Evolutionary conservation across 2,329 filamentous ascomycete genomes (phyloP), one percentile per base, ranked within the genome.

Genomic region (Alternaria sp.): DNA sequence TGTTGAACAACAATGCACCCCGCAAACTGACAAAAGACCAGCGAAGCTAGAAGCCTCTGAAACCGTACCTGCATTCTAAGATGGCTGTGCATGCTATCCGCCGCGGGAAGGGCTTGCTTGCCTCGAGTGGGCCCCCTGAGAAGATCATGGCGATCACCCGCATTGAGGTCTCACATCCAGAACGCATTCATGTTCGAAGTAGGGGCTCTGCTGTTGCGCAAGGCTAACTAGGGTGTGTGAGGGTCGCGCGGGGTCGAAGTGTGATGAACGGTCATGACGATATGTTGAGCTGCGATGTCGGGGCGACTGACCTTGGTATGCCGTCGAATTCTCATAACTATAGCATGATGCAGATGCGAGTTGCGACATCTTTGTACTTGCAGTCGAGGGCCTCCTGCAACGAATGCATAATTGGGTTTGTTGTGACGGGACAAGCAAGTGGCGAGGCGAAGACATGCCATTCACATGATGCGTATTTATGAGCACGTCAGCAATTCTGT

Each of bases 1-100:
- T 52, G 49, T 52, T 52, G 49, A 52, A 17, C 49, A 52, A 23
- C 49, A 52, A 52, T 36, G 49, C 49, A 40, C 30, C 49, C 49
- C 49, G 30, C 49, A 52, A 40, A 23, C 30, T 52, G 36, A 32
- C 30, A 21, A 30, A 11, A 52, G 36, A 21, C 23, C 13, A 15
- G 19, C 19, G 36, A n/a, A 40, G 28, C 30, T 40, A 52, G 49
- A 36, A n/a, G 49, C n/a, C 28, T 25, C n/a, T 52, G 49, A 52
- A 52, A 52, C 30, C 30, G 49, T 52, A 52, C 49, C 49, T 52
- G 19, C 28, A 36, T 52, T 6, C n/a, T 6, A 23, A 36, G 13
- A 11, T 52, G 49, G 23, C 13, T 25, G 25, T 52, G 49, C 49
- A 25, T 52, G 19, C 15, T 19, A 23, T 28, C 19, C 49, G 36